A percentile compares a stretch with the other conserved stretches of the same genome.
phyloP scores from a whole-genome alignment of 2,329 filamentous ascomycete species.

The Fusarium nurragi region DNA sequence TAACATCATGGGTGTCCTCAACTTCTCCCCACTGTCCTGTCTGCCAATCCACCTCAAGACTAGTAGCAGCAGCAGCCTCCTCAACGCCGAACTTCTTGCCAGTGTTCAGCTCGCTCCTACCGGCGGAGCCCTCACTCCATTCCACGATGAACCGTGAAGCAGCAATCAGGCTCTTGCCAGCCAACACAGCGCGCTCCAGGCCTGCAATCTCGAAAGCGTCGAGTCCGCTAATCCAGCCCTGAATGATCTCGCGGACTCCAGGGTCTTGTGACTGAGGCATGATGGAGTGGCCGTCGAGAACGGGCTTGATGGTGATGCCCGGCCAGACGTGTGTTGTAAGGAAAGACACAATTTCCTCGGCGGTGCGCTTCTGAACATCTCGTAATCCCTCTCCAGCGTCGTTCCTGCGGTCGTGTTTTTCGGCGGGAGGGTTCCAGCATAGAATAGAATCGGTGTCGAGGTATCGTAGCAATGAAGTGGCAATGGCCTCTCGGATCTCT shows the following conservation, averaged over 20 bases:
- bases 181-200: conserved; percentile 83
- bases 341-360: conserved; percentile 75
- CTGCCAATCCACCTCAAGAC: conserved; percentile 90
- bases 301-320: conserved; percentile 78
- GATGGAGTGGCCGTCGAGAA: conserved; percentile 82
- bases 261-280: conserved; percentile 77
- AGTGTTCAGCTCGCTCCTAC: conserved; percentile 52
- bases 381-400: conserved; percentile 69
- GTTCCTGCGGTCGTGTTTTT: conserved; percentile 58
- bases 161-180: conserved; percentile 85
- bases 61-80: conserved; percentile 80
- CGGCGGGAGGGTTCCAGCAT: conserved; percentile 78
- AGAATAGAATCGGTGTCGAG: conserved; percentile 91
- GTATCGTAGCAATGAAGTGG: conserved; percentile 80
- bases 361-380: conserved; percentile 74
- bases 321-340: conserved; percentile 83
- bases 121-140: conserved; percentile 80
- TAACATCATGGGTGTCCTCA: conserved; percentile 97
- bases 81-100: conserved; percentile 75
- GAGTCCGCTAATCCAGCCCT: conserved; percentile 78
- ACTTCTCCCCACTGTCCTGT: conserved; percentile 94
- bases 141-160: conserved; percentile 81
- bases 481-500: conserved; percentile 71
- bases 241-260: conserved; percentile 79
- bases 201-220: conserved; percentile 85